Percentiles rank a stretch among this genome's conserved stretches.
Conservation (phyloP, 2,329 filamentous ascomycete genomes). For the Tricladium varicosporioides region DNA sequence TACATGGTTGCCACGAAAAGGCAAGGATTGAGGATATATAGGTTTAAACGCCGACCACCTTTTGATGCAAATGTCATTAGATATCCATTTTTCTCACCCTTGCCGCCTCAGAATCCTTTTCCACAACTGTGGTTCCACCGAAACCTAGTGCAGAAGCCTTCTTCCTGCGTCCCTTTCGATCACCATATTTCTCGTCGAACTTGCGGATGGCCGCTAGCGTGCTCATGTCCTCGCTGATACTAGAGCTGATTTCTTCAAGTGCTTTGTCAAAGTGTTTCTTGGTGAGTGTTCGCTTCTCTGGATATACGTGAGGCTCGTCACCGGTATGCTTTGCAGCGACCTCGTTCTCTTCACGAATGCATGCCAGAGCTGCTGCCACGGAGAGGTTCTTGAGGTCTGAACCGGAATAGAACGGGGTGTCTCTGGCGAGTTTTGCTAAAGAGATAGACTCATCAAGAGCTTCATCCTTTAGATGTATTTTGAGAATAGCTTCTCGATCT, state of each 20-base stretch:
- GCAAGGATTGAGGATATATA: neutral
- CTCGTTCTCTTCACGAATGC: conserved; percentile 71
- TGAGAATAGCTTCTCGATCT: conserved; percentile 67
- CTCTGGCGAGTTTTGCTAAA: conserved; percentile 59
- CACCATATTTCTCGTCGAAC: conserved; percentile 94
- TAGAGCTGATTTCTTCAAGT: conserved; percentile 84
- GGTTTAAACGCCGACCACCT: neutral
- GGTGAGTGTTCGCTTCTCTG: conserved; percentile 64
- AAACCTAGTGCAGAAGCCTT: conserved; percentile 58
- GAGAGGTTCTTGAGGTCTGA: conserved; percentile 82
- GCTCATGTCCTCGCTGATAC: conserved; percentile 91
- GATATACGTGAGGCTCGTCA: conserved; percentile 50
- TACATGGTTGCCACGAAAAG: neutral
- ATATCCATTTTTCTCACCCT: conserved; percentile 31
- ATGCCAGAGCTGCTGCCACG: conserved; percentile 75
- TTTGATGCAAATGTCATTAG: neutral
- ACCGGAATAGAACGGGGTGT: conserved; percentile 76
- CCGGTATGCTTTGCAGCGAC: conserved; percentile 37
- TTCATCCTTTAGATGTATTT: conserved; percentile 70
- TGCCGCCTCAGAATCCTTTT: conserved; percentile 33
- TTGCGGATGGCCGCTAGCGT: conserved; percentile 83
- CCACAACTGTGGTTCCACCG: conserved; percentile 35
- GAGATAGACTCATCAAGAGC: conserved; percentile 58
- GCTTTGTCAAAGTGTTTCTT: conserved; percentile 79
- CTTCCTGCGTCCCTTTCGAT: conserved; percentile 67